phyloP scores from a whole-genome alignment of 192 early-diverging fungal genomes.

The Coemansia sp. region DNA sequence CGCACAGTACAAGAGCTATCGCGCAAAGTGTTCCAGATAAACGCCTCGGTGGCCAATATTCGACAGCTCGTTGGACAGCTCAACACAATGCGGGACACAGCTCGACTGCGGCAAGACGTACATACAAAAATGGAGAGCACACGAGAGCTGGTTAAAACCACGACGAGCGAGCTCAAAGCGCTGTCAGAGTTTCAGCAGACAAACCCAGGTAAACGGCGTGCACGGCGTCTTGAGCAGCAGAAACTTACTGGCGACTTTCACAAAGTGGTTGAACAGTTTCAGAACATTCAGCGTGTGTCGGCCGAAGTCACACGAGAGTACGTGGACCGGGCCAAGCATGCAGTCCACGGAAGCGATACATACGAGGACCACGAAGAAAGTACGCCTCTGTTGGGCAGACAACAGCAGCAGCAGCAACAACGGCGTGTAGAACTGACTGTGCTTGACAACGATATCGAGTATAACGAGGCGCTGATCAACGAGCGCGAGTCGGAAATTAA shows the following conservation, averaged over 20 bases:
- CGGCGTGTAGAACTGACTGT: constrained; percentile 65
- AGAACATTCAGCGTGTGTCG: constrained; percentile 76
- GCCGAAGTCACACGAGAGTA: constrained; percentile 83
- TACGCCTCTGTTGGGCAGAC: constrained; percentile 22
- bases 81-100: constrained; percentile 75
- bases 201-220: constrained; percentile 31
- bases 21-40: constrained; percentile 84
- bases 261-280: constrained; percentile 85
- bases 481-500: constrained; percentile 92
- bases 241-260: constrained; percentile 96
- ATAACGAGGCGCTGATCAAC: constrained; percentile 89
- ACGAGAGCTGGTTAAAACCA: constrained; percentile 75
- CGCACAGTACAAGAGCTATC: constrained; percentile 68
- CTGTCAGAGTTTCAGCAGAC: constrained; percentile 61
- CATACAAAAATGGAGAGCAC: constrained; percentile 75
- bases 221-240: constrained; percentile 84
- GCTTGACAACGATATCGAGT: constrained; percentile 90
- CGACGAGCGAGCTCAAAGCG: constrained; percentile 73
- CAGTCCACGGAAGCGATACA: constrained; percentile 4
- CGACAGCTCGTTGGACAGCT: constrained; percentile 73
- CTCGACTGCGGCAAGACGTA: constrained; percentile 63
- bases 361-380: constrained; percentile 23
- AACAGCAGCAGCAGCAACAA: constrained; percentile 10
- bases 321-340: constrained; percentile 71
- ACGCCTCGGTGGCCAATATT: constrained; percentile 80